phyloP scores from a whole-genome alignment of 78 protist genomes.

The Creolimax fragrantissima region DNA sequence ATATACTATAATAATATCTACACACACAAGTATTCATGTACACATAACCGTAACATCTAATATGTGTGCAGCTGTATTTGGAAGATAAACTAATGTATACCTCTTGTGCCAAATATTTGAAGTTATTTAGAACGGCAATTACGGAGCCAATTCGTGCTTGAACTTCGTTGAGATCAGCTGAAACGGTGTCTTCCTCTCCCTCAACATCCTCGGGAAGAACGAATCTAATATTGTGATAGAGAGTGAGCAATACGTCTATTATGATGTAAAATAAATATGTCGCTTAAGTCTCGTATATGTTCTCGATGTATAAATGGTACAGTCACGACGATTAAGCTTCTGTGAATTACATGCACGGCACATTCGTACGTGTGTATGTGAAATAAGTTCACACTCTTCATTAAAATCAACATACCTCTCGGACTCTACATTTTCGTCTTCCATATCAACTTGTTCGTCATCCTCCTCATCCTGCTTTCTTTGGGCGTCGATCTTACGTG shows the following conservation, averaged over 20 bases:
- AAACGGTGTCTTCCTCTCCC: not conserved
- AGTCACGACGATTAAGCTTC: too few relatives aligned
- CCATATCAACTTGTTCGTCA: constrained; percentile 21
- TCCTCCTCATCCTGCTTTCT: not conserved
- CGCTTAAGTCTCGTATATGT: too few relatives aligned
- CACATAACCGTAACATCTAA: not conserved
- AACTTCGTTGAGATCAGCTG: constrained; percentile 39
- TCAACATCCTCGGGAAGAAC: not conserved
- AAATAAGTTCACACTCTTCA: too few relatives aligned
- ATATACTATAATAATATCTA: constrained; percentile 5
- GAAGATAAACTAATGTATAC: not conserved
- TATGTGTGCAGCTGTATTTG: not conserved
- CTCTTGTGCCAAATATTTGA: constrained; percentile 9
- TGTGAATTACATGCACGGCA: too few relatives aligned
- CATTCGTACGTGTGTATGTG: too few relatives aligned
- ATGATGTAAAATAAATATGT: too few relatives aligned
- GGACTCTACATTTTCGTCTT: not conserved
- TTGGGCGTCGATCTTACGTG: not conserved
- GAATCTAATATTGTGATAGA: not conserved
- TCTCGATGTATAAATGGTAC: too few relatives aligned
- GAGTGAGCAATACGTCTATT: too few relatives aligned
- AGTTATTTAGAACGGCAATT: constrained; percentile 28
- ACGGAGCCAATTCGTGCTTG: constrained; percentile 50
- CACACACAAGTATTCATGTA: constrained; percentile 30
- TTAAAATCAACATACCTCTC: not conserved